Evolutionary conservation across 1,284 basidiomycete species (phyloP), one percentile per base, ranked within the genome.

Genomic region (Marasmius fiardii): DNA sequence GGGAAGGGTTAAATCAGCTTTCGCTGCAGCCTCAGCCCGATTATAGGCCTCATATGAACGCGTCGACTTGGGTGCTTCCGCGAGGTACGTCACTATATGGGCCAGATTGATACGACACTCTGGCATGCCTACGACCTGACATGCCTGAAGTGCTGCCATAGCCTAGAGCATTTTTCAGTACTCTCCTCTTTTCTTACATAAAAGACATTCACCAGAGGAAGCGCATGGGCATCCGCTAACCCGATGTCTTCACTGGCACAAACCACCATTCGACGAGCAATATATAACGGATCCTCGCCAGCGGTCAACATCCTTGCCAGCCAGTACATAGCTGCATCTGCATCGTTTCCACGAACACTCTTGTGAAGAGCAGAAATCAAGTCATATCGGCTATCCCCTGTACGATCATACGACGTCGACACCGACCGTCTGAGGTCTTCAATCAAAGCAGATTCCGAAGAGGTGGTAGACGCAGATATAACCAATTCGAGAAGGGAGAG

Each of bases 291-390:
- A 70, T 96, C 94, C 68, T 96, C 93, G 11, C 92, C 93, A n/a
- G 84, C 88, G 47, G 77, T 80, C 34, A 92, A 74, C 90, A 93
- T 92, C 44, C 86, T 79, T 10, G 90, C 91, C 6, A 94, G 77
- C 92, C 93, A 96, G 71, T 95, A 96, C 73, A 96, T 75, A 6
- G 92, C 92, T 0, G 92, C 93, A 62, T 83, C 81, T 1, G 86
- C 83, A 62, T 94, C 83, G 52, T 84, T 85, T 6, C 92, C 93
- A 43, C 94, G 80, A 31, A 96, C 82, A 58, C 84, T 85, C 69
- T 96, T 96, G 72, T 96, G 94, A 61, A 93, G 71, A 5, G 93
- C 93, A 28, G 85, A 89, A 61, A 96, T 95, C 78, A 93, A 87
- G 67, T 95, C 91, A 68, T 94, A 95, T 59, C 82, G 81, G 62